Evolutionary conservation across 805 yeast species (phyloP), one percentile per base, ranked within the genome.

Genomic region (Grigorovia yakushimaensis): DNA sequence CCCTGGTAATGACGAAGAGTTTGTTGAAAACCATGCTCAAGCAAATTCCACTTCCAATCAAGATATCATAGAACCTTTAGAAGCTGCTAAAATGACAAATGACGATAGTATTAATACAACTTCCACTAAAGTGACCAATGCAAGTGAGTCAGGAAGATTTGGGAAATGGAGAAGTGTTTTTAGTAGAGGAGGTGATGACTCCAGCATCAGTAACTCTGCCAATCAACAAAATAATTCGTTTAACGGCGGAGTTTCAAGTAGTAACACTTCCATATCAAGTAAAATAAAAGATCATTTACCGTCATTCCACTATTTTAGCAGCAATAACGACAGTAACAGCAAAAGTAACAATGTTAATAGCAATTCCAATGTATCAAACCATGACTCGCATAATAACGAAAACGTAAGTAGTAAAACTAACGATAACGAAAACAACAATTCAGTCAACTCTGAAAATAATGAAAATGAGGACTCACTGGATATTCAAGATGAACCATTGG

Each of bases 81-180:
- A 41, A 2, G 27, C 38, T 2, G 24, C 37, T 18, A 10, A 27
- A 37, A 15, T 33, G 21, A 35, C 15, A 15, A 15, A 20, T 20
- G 39, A 20, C 19, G 21, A 8, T 15, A n/a, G 8, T 18, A 42
- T 20, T 7, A 27, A 30, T 10, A 2, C 21, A 20, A 22, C n/a
- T 19, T 19, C 13, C 23, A 11, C 9, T 27, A 37, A 19, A 4
- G 8, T 15, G 2, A 20, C 18, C 5, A 18, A 24, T 7, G n/a
- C 6, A 10, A 20, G 21, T 3, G 36, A 21, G 6, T 27, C 46
- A 23, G 38, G 42, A 20, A 43, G 39, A 35, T 39, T 47, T 23
- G 35, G n/a, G 18, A 47, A 35, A 36, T 35, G 43, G 18, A 47
- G 37, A 23, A 40, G 27, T 35, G 40, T 47, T 21, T 46, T 46